Percentiles rank a stretch among this genome's conserved stretches.
Conservation (phyloP, 306 rosid genomes). For the Sicyos edulis region DNA sequence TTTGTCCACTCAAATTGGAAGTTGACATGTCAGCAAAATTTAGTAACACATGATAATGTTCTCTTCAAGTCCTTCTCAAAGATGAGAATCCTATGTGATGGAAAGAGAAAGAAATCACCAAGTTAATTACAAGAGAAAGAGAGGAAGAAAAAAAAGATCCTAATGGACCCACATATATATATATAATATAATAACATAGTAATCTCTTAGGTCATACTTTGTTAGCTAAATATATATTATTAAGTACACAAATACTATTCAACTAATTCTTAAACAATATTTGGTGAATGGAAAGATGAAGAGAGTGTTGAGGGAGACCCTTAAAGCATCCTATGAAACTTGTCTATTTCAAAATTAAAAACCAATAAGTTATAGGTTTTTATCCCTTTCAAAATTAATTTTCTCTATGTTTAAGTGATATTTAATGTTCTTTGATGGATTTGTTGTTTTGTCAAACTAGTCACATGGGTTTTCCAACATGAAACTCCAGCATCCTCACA, state of each 20-base stretch:
- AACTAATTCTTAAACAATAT: not conserved
- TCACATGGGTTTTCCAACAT: too few species aligned
- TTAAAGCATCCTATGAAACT: slow-evolving; percentile 23
- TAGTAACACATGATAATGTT: not conserved
- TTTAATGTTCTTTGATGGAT: too few species aligned
- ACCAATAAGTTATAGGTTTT: too few species aligned
- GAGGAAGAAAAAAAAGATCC: too few species aligned
- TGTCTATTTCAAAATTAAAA: not conserved
- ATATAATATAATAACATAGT: too few species aligned
- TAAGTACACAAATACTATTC: not conserved
- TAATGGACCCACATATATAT: too few species aligned
- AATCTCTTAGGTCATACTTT: too few species aligned
- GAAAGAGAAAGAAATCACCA: not conserved
- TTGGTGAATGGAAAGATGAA: not conserved
- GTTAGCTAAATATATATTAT: not conserved
- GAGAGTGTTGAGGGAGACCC: slow-evolving; percentile 10
- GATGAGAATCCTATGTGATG: slow-evolving; percentile 16
- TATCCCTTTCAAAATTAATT: too few species aligned
- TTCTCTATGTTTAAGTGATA: too few species aligned
- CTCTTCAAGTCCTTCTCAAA: slow-evolving; percentile 6
- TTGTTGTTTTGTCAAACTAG: too few species aligned
- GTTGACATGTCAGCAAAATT: not conserved
- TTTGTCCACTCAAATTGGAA: not conserved
- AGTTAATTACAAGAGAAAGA: not conserved
- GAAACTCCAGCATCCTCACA: too few species aligned